Conservation (phyloP, 371 early-diverging fungal species). For the Mycotypha africana region DNA sequence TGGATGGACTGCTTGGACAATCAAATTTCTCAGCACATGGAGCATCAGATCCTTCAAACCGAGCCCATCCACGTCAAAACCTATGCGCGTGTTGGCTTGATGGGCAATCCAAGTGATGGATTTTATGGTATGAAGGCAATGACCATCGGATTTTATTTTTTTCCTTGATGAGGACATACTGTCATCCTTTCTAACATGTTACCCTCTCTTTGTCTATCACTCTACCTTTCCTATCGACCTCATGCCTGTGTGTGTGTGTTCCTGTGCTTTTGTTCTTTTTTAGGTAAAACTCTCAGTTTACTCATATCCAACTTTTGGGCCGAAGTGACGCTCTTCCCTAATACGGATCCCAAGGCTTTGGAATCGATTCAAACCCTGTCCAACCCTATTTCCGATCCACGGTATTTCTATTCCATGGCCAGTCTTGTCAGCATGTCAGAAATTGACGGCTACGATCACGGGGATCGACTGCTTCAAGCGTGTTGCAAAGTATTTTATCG, state of each 20-base stretch:
- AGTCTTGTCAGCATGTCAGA: constrained; percentile 30
- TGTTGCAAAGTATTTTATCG: constrained; percentile 55
- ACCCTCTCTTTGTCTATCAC: no score
- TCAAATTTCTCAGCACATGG: not conserved
- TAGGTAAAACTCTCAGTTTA: constrained; percentile 56
- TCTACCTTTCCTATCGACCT: no score
- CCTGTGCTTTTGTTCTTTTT: no score
- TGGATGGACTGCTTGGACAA: constrained; percentile 15
- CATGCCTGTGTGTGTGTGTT: no score
- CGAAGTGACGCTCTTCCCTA: constrained; percentile 52
- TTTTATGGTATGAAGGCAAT: constrained; percentile 48
- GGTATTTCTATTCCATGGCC: constrained; percentile 32
- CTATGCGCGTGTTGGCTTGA: constrained; percentile 64
- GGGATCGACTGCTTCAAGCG: constrained; percentile 52
- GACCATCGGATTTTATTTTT: not conserved
- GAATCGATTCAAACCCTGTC: constrained; percentile 35
- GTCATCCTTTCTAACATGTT: no score
- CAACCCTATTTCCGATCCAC: constrained; percentile 42
- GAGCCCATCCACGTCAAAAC: constrained; percentile 33
- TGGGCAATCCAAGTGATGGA: constrained; percentile 74
- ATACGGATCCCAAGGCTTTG: constrained; percentile 9
- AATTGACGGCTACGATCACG: constrained; percentile 59
- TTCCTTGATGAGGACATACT: no score
- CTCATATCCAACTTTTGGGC: constrained; percentile 66
- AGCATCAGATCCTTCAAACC: constrained; percentile 1